Evolutionary conservation across 805 yeast species (phyloP).

Genomic region (Cyberlindnera galapagoensis): DNA sequence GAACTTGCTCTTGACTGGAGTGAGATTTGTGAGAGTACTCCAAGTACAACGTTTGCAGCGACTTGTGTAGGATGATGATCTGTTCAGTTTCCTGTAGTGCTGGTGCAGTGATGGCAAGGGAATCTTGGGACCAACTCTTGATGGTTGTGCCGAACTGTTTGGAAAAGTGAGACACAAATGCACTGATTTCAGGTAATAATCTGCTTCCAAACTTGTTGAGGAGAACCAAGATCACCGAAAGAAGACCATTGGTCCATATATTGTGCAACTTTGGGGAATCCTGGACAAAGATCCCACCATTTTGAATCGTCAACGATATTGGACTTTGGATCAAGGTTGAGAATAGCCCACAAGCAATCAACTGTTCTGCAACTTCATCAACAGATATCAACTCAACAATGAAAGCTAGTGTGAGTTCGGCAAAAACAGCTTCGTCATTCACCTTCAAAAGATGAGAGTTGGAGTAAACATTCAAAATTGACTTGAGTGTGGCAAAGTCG

Average conservation of each 20-base stretch:
- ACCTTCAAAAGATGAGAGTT: slow-evolving; percentile 56
- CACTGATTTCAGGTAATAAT: slow-evolving; percentile 56
- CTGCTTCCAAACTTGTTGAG: slow-evolving; percentile 58
- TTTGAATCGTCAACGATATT: slow-evolving; percentile 57
- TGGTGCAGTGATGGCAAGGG: slow-evolving; percentile 41
- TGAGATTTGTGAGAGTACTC: slow-evolving; percentile 35
- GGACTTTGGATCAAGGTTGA: slow-evolving; percentile 68
- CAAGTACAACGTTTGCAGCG: slow-evolving; percentile 48
- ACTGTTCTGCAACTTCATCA: slow-evolving; percentile 57
- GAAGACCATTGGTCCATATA: slow-evolving; percentile 81
- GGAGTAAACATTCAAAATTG: slow-evolving; percentile 60
- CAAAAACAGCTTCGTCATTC: slow-evolving; percentile 60
- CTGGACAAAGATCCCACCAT: slow-evolving; percentile 53
- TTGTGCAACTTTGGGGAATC: slow-evolving; percentile 53
- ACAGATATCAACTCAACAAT: slow-evolving; percentile 61
- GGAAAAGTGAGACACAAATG: slow-evolving; percentile 55
- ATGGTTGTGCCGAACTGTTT: slow-evolving; percentile 61
- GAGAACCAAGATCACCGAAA: slow-evolving; percentile 58
- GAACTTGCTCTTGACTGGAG: slow-evolving; percentile 19
- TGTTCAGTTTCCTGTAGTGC: slow-evolving; percentile 62
- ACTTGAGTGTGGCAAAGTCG: slow-evolving; percentile 53
- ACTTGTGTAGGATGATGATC: slow-evolving; percentile 54
- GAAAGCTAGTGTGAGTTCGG: slow-evolving; percentile 63
- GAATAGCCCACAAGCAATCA: slow-evolving; percentile 60
- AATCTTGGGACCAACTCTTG: slow-evolving; percentile 60